phyloP scores from a whole-genome alignment of 768 basidiomycete species.

The Nidula microcarpa region DNA sequence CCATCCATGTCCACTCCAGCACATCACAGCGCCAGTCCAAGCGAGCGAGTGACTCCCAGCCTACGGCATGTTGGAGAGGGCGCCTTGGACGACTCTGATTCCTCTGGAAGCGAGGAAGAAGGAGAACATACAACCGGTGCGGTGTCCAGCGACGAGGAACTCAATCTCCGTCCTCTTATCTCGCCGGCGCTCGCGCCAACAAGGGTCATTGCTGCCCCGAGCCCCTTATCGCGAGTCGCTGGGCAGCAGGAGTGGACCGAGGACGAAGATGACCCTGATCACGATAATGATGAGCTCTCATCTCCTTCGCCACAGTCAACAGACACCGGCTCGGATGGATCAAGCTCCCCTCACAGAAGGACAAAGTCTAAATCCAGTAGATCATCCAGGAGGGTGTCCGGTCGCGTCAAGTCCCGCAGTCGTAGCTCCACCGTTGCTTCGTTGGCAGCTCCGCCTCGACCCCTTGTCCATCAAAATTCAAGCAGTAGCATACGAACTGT shows the following conservation, averaged over 20 bases:
- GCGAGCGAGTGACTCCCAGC: conserved; percentile 35
- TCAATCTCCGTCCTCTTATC: conserved; percentile 16
- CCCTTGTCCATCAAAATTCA: conserved; percentile 48
- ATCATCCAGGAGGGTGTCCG: conserved; percentile 24
- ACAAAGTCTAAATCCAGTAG: conserved; percentile 27
- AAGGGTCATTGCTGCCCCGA: conserved; percentile 44
- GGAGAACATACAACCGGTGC: conserved; percentile 21
- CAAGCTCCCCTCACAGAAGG: conserved; percentile 23
- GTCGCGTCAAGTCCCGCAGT: conserved; percentile 42
- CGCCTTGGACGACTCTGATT: conserved; percentile 76
- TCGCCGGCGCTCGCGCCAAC: conserved; percentile 29
- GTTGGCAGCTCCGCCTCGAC: conserved; percentile 37
- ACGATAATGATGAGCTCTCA: conserved; percentile 44
- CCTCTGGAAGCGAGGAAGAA: conserved; percentile 33
- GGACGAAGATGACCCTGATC: conserved; percentile 29
- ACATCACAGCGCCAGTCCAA: conserved; percentile 33
- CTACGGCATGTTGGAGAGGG: conserved; percentile 72
- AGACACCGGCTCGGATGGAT: conserved; percentile 52
- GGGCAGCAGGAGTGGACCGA: conserved; percentile 54
- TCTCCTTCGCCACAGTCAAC: conserved; percentile 68
- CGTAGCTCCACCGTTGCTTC: conserved; percentile 69
- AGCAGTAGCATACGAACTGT: conserved; percentile 72
- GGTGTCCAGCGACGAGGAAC: conserved; percentile 33
- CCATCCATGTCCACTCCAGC: conserved; percentile 36
- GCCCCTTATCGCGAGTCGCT: conserved; percentile 61